Base-by-base conservation (phyloP, 805 yeast species). In the Candida jianshihensis region DNA sequence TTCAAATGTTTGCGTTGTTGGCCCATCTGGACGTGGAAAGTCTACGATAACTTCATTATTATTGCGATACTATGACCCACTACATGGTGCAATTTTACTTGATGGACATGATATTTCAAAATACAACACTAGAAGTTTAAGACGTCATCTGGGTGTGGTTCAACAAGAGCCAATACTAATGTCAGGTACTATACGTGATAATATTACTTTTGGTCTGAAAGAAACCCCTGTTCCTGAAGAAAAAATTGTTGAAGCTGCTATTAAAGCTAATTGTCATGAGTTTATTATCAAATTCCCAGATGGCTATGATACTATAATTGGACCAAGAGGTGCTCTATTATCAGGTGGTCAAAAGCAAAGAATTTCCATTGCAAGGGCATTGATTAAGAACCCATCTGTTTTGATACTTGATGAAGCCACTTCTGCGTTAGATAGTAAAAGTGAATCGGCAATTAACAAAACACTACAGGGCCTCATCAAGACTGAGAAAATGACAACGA, bases 301-400 rank as follows among this genome's bases (percentile, higher is more conserved):
- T 6, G 83, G 85, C 0, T 68, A 86, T 32, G 70, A 78, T 33
- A 78, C 96, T 0, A 51, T 59, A 1, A 65, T 90, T 28, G 85
- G 84, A 0, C 78, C 96, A 3, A 76, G 89, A 40, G 71, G 71
- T 18, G 64, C 73, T 0, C 50, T 74, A 21, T 56, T 90, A 9
- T 88, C 97, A n/a, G 95, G 95, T 31, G 98, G 98, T 3, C 97
- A 92, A 55, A 67, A 81, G 30, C 97, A 92, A 54, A 66, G 97
- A 42, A 66, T 92, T 2, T 81, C 94, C 0, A 77, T 92, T 36
- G 96, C 95, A 0, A 69, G 97, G 36, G 95, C 95, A 0, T 51
- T 92, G 22, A 51, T 89, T 9, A 66, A 92, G 34, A 68, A 71
- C 27, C 95, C 97, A 0, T 64, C 78, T n/a, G 66, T 92, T 6